Conservation (phyloP, 2,329 filamentous ascomycete species). For the Verticillium nonalfalfae region DNA sequence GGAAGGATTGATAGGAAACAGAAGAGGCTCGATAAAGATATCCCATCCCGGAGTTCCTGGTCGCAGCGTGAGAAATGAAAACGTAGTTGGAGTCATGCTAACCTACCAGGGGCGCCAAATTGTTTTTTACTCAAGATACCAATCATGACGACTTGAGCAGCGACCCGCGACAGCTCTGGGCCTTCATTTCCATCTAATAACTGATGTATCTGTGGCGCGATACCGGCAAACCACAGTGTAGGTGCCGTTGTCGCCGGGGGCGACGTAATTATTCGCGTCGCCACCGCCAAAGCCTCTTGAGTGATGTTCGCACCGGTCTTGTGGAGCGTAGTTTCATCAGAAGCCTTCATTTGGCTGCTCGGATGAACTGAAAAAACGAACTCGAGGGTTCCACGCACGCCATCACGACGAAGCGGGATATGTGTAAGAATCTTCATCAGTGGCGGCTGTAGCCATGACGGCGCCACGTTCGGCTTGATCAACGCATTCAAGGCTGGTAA, state of each 20-base stretch:
- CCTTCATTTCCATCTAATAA: slow-evolving; percentile 57
- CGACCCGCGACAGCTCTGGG: slow-evolving; percentile 49
- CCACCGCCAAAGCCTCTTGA: slow-evolving; percentile 60
- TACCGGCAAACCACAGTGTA: slow-evolving; percentile 52
- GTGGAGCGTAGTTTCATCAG: slow-evolving; percentile 36
- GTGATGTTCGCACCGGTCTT: slow-evolving; percentile 59
- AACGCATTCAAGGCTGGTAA: slow-evolving; percentile 57
- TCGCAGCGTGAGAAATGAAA: slow-evolving; percentile 3
- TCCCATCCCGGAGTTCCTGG: slow-evolving; percentile 55
- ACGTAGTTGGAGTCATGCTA: neutral
- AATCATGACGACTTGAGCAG: slow-evolving; percentile 57
- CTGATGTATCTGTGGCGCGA: slow-evolving; percentile 54
- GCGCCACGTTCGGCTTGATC: slow-evolving; percentile 53
- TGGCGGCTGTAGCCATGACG: slow-evolving; percentile 51
- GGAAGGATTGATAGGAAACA: slow-evolving; percentile 43
- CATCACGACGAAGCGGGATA: slow-evolving; percentile 55
- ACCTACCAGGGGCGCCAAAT: slow-evolving; percentile 54
- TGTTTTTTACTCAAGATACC: slow-evolving; percentile 60
- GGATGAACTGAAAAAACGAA: slow-evolving; percentile 67
- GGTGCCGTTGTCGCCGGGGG: slow-evolving; percentile 48
- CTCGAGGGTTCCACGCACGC: slow-evolving; percentile 62
- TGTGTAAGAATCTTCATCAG: slow-evolving; percentile 52
- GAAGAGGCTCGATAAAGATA: slow-evolving; percentile 52
- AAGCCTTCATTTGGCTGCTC: slow-evolving; percentile 32
- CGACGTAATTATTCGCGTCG: slow-evolving; percentile 53